Conservation (phyloP, 164 flowering plant genomes). For the Hamamelis virginiana region DNA sequence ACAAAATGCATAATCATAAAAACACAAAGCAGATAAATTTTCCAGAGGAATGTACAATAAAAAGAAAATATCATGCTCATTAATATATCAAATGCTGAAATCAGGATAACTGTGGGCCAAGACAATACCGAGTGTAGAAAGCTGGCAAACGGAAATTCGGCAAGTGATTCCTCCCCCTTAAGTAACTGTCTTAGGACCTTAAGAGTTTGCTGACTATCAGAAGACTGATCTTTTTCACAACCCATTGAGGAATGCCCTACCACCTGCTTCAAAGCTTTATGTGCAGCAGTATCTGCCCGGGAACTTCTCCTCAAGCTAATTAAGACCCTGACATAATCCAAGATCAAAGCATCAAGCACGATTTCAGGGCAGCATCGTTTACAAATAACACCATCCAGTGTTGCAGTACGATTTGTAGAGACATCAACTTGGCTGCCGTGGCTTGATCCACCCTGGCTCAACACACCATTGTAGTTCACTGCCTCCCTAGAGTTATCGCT, state of each 20-base stretch:
- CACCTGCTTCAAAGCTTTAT: conserved; percentile 58
- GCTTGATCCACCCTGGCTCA: conserved; percentile 56
- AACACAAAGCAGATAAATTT: too few species aligned
- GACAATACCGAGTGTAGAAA: conserved; percentile 69
- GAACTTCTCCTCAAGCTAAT: conserved; percentile 59
- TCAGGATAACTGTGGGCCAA: background rate
- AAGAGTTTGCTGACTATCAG: conserved; percentile 23
- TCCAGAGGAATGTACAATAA: too few species aligned
- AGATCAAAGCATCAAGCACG: conserved; percentile 74
- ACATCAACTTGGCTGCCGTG: conserved; percentile 55
- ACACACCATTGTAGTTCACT: conserved; percentile 34
- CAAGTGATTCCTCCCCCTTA: conserved; percentile 79
- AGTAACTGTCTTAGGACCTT: conserved; percentile 41
- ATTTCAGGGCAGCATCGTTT: conserved; percentile 68
- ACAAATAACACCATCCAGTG: conserved; percentile 66
- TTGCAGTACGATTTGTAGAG: conserved; percentile 40
- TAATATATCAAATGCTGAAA: background rate
- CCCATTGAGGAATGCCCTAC: conserved; percentile 37
- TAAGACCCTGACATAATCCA: conserved; percentile 83
- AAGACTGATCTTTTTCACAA: conserved; percentile 26
- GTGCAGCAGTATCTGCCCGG: conserved; percentile 69
- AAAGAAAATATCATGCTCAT: too few species aligned
- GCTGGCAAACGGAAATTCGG: conserved; percentile 91
- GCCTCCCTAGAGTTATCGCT: conserved; percentile 44
- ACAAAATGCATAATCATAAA: too few species aligned